Evolutionary conservation across 345 rosid genomes (phyloP), one percentile per base, ranked within the genome.

Genomic region (Ceriops tagal): DNA sequence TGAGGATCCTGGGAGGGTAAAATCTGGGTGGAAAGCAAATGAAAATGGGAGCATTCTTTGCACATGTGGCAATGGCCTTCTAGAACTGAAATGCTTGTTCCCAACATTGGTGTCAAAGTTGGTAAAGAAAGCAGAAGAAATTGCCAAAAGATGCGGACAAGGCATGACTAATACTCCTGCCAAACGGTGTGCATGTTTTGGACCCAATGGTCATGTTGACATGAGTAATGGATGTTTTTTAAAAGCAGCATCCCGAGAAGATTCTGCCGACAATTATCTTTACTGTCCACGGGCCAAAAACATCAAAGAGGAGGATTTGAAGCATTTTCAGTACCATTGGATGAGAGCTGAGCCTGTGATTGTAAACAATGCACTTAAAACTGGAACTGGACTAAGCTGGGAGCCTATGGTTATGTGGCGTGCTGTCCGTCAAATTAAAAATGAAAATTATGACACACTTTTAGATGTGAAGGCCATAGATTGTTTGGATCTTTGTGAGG

Each of bases 361-460:
- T 53, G 89, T 85, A 56, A 79, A 79, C 53, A 71, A 84, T 74
- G 89, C 81, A 30, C 87, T 86, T 71, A 84, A 83, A 56, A 76
- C 73, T 72, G 71, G 85, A 13, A 65, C 79, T 73, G 90, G 97
- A 18, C 76, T 92, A 71, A 92, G 96, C 71, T 92, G 96, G 97
- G 93, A 86, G 58, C 97, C 97, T 21, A 70, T 81, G 85, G 96
- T 89, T 56, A 86, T 92, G 90, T 82, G 82, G 84, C 91, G 96
- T 53, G 93, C 88, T 52, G 82, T 83, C 68, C 84, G 92, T 28
- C 89, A 85, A 66, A 76, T 70, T 26, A 59, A 65, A 55, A 71
- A 69, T 67, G 65, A 60, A 52, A 82, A 78, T 34, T 79, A 79
- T 66, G 83, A 65, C 3, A 35, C 21, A 22, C 90, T 76, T 32